These are phyloP conservation scores for Bathelium albidoporum DNA, from an alignment of 495 filamentous ascomycete species.

Conservation along the genomic window DNA sequence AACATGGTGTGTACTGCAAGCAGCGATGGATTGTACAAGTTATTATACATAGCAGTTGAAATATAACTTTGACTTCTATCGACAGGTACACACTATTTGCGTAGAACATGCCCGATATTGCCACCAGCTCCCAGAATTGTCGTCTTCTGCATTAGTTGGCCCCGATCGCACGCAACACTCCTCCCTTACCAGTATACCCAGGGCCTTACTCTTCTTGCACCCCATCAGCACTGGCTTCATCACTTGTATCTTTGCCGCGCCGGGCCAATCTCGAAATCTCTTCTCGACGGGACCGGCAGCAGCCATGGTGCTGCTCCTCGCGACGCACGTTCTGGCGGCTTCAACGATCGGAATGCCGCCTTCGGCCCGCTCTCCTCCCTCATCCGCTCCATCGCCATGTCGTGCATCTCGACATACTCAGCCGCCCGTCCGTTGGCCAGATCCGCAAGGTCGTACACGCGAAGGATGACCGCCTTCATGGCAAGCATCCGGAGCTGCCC, in stretches of 20 bases:
- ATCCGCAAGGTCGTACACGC: conserved; percentile 59
- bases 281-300: too few relatives aligned
- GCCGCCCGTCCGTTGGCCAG: conserved; percentile 68
- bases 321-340: not conserved
- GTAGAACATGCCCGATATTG: too few relatives aligned
- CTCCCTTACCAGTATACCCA: not conserved
- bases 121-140: too few relatives aligned
- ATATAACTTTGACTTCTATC: not conserved
- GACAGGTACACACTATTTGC: too few relatives aligned
- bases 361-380: not conserved
- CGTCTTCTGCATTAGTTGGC: too few relatives aligned
- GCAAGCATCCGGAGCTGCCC: conserved; percentile 77
- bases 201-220: too few relatives aligned
- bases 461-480: conserved; percentile 75
- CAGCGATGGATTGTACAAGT: not conserved
- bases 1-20: not conserved
- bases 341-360: not conserved
- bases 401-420: conserved; percentile 44
- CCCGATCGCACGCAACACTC: too few relatives aligned
- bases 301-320: too few relatives aligned
- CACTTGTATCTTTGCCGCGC: too few relatives aligned
- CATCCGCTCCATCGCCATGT: not conserved
- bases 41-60: not conserved
- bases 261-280: too few relatives aligned
- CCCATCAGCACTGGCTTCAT: too few relatives aligned